phyloP scores from a whole-genome alignment of 1,139 yeast genomes.

The Suzukiozyma palmioleophila region DNA sequence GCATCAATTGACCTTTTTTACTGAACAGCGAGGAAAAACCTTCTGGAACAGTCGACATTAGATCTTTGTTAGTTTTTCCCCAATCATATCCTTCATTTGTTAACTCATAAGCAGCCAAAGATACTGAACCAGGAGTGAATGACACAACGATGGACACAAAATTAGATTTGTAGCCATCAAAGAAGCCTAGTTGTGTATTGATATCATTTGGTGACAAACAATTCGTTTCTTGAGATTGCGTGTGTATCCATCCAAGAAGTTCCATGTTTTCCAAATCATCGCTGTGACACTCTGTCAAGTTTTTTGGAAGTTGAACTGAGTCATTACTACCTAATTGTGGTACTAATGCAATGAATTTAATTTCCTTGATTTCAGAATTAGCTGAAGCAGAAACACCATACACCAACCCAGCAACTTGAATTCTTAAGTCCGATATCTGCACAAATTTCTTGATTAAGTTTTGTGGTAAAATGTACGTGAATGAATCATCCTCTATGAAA shows the following conservation, averaged over 20 bases:
- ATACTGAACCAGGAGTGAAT: slow-evolving; percentile 80
- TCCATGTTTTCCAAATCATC: slow-evolving; percentile 44
- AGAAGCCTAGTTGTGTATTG: slow-evolving; percentile 43
- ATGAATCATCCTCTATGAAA: slow-evolving; percentile 47
- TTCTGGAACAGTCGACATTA: slow-evolving; percentile 47
- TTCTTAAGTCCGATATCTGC: slow-evolving; percentile 74
- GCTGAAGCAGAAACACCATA: slow-evolving; percentile 75
- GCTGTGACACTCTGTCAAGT: slow-evolving; percentile 36
- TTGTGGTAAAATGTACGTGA: slow-evolving; percentile 76
- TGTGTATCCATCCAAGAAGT: slow-evolving; percentile 78
- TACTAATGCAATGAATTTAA: slow-evolving; percentile 68
- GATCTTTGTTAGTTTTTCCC: slow-evolving; percentile 67
- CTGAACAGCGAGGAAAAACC: slow-evolving; percentile 65
- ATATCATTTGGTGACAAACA: slow-evolving; percentile 70
- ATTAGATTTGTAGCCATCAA: slow-evolving; percentile 28
- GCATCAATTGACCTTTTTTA: slow-evolving; percentile 59
- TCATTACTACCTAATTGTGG: slow-evolving; percentile 84
- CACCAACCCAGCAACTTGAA: slow-evolving; percentile 77
- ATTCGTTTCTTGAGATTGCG: slow-evolving; percentile 60
- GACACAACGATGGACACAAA: slow-evolving; percentile 62
- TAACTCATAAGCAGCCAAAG: slow-evolving; percentile 64
- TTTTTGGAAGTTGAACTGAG: slow-evolving; percentile 57
- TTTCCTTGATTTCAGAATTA: slow-evolving; percentile 70
- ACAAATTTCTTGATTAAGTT: slow-evolving; percentile 75
- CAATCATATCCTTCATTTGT: slow-evolving; percentile 67